A percentile compares a stretch with the other conserved stretches of the same genome.
Conservation (phyloP, 1,284 basidiomycete genomes). For the Neotropicomus parvogracilis region DNA sequence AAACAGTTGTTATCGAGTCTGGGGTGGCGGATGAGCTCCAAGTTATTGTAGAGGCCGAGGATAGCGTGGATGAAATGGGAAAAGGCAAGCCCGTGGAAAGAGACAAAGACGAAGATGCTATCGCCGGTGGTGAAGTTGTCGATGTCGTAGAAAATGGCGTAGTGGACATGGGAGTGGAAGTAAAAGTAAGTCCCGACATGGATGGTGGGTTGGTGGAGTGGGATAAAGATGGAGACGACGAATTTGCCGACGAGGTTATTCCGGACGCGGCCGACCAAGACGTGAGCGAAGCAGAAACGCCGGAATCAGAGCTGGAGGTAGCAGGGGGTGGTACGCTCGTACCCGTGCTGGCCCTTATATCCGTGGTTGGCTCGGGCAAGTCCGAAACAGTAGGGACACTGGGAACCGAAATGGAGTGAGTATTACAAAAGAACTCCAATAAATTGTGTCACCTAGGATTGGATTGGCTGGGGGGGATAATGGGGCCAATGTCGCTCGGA, state of each 20-base stretch:
- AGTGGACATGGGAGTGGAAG: background rate
- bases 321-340: slow-evolving; percentile 14
- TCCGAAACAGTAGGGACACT: slow-evolving; percentile 5
- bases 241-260: background rate
- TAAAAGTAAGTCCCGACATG: slow-evolving; percentile 1
- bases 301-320: slow-evolving; percentile 17
- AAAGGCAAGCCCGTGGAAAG: background rate
- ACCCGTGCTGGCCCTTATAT: slow-evolving; percentile 19
- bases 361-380: background rate
- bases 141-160: background rate
- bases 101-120: slow-evolving; percentile 2
- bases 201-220: background rate
- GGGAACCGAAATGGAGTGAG: slow-evolving; percentile 10
- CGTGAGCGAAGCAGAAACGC: slow-evolving; percentile 8
- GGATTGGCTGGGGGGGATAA: background rate
- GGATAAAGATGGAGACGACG: background rate
- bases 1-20: slow-evolving; percentile 10
- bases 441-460: slow-evolving; percentile 11
- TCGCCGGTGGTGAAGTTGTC: background rate
- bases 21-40: background rate
- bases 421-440: background rate
- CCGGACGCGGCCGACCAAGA: background rate
- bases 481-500: too few relatives aligned
- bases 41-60: background rate
- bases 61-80: background rate